Evolutionary conservation across 495 filamentous ascomycete genomes (phyloP).

Genomic region (Annulohypoxylon bovei): DNA sequence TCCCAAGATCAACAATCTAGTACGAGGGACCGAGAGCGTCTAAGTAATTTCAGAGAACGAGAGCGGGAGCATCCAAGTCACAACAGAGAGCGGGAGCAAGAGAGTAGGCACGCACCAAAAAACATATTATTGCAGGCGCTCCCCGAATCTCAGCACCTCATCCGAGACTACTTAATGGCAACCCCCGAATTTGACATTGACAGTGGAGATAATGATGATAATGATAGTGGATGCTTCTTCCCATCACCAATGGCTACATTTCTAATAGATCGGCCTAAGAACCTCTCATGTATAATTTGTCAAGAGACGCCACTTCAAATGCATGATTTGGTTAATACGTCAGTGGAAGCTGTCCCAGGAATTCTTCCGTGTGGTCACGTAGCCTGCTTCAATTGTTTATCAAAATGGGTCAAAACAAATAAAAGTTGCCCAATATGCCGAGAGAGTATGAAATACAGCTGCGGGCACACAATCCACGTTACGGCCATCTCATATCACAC

Average conservation of each 20-base stretch:
- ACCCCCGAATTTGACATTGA: neutral
- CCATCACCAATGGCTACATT: conserved; percentile 39
- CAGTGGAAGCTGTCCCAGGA: neutral
- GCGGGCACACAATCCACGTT: conserved; percentile 25
- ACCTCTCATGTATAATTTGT: conserved; percentile 40
- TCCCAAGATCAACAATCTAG: too few species aligned
- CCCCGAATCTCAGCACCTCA: too few species aligned
- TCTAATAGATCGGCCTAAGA: conserved; percentile 32
- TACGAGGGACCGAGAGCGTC: too few species aligned
- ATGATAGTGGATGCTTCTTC: conserved; percentile 25
- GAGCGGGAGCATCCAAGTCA: too few species aligned
- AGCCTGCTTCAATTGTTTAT: conserved; percentile 26
- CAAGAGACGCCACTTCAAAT: conserved; percentile 12
- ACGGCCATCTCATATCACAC: conserved; percentile 18
- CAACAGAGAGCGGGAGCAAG: too few species aligned
- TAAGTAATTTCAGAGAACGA: neutral
- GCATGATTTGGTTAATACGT: neutral
- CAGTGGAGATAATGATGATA: neutral
- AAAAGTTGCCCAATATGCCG: conserved; percentile 39
- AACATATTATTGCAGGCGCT: too few species aligned
- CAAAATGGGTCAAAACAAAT: neutral
- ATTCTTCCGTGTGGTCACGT: conserved; percentile 43
- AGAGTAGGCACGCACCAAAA: too few species aligned
- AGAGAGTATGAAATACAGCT: conserved; percentile 9
- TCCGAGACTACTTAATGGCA: neutral